Base-by-base conservation (phyloP, 306 rosid genomes). In the Cucurbita ficifolia region DNA sequence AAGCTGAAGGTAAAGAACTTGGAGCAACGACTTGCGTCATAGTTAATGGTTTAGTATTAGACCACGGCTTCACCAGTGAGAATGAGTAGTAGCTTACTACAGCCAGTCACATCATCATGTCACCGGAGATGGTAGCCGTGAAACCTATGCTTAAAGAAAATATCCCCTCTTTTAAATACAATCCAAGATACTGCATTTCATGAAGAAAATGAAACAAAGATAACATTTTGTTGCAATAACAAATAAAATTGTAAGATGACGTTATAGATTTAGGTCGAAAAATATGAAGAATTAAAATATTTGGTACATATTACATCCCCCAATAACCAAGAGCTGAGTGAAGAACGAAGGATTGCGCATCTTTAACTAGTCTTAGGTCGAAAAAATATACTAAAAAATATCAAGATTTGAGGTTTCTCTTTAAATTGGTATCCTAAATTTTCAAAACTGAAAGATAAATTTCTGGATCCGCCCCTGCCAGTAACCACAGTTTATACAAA, bases 1-100 rank as follows among this genome's bases (percentile, higher is more conserved):
- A 81, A 63, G 72, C 78, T 33, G 92, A 73, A 68, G 89, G 83
- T 39, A 84, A 71, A 17, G 85, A 83, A 83, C 80, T 81, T 13
- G 86, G 74, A 70, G 74, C 74, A 49, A 35, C 76, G 5, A 54
- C 76, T 72, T 72, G 18, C 5, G 63, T 48, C 76, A 72, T 51
- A 53, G 16, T 72, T 18, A 56, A 52, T 45, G 1, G 40, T 29
- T 29, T 29, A 2, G 33, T 29, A 29, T 29, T 29, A 45, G 7
- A 14, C 24, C 1, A 9, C 45, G 29, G 19, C 74, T 69, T 22
- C 8, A 16, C 43, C 24, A 16, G 33, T 24, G 74, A 24, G 43
- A 70, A 45, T 70, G 39, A 70, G 58, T 48, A 1, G 12, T 2
- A 6, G 74, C 57, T 48, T 29, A 46, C 74, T 17, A 43, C 13